phyloP scores from a whole-genome alignment of 306 rosid species.

The Castanea mollissima region DNA sequence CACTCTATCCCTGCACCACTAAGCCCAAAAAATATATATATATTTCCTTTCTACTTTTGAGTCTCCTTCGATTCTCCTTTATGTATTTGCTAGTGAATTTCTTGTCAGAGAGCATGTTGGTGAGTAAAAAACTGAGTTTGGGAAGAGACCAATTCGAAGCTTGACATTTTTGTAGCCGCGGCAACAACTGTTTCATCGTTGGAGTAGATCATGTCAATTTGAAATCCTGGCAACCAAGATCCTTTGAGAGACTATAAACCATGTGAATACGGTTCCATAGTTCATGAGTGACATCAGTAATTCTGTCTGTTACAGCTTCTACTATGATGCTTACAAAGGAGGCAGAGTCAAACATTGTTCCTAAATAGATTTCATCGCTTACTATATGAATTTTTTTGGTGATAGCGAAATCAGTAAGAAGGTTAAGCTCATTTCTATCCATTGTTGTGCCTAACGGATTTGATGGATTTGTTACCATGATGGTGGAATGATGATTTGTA shows the following conservation, averaged over 20 bases:
- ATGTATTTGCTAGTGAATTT: slow-evolving; percentile 43
- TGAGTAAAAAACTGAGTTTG: slow-evolving; percentile 68
- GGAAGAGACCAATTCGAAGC: slow-evolving; percentile 74
- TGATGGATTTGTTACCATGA: slow-evolving; percentile 69
- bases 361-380: slow-evolving; percentile 83
- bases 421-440: slow-evolving; percentile 48
- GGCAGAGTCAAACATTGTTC: slow-evolving; percentile 55
- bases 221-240: slow-evolving; percentile 70
- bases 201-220: slow-evolving; percentile 82
- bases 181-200: slow-evolving; percentile 42
- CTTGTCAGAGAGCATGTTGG: slow-evolving; percentile 46
- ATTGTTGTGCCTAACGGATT: slow-evolving; percentile 77
- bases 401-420: slow-evolving; percentile 47
- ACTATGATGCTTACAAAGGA: slow-evolving; percentile 45
- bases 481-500: too few relatives aligned
- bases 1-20: slow-evolving; percentile 51
- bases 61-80: slow-evolving; percentile 39
- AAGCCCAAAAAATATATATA: slow-evolving; percentile 33
- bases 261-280: slow-evolving; percentile 45
- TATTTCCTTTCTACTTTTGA: slow-evolving; percentile 39
- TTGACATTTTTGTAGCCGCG: slow-evolving; percentile 83
- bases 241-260: slow-evolving; percentile 75
- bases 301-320: slow-evolving; percentile 33
- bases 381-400: slow-evolving; percentile 49
- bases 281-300: neutral